phyloP scores from a whole-genome alignment of 306 rosid species.

The Cyclanthera cordifolia region DNA sequence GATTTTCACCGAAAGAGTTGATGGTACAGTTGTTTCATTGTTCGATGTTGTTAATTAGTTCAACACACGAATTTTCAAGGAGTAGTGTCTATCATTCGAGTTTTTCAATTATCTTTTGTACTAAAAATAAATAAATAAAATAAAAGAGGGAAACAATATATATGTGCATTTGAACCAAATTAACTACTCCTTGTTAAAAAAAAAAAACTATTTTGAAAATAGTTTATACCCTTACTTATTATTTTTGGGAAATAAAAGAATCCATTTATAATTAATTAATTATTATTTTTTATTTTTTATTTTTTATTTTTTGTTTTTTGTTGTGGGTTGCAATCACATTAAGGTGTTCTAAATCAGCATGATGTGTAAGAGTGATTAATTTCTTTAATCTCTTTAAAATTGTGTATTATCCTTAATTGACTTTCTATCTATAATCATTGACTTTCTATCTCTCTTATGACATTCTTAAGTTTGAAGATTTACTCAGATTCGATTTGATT shows the following conservation, averaged over 20 bases:
- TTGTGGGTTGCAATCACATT: neutral
- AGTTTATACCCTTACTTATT: no score
- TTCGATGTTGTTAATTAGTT: no score
- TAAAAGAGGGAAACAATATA: neutral
- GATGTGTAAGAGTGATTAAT: neutral
- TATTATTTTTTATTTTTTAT: no score
- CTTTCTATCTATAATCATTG: conserved; percentile 19
- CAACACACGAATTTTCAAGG: no score
- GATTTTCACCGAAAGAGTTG: no score
- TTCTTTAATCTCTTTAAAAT: neutral
- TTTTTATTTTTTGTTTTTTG: no score
- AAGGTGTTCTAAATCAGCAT: neutral
- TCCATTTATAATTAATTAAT: neutral
- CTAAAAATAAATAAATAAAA: neutral
- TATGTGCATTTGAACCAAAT: neutral
- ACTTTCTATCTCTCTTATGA: conserved; percentile 19
- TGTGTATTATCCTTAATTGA: neutral
- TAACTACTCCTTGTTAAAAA: neutral
- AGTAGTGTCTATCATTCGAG: no score
- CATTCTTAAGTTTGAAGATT: conserved; percentile 23
- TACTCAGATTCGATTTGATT: conserved; percentile 22
- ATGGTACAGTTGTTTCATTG: no score
- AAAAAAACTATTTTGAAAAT: no score
- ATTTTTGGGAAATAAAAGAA: no score
- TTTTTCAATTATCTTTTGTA: no score